Base-by-base conservation (phyloP, 1,284 basidiomycete genomes). In the Marasmius fiardii region DNA sequence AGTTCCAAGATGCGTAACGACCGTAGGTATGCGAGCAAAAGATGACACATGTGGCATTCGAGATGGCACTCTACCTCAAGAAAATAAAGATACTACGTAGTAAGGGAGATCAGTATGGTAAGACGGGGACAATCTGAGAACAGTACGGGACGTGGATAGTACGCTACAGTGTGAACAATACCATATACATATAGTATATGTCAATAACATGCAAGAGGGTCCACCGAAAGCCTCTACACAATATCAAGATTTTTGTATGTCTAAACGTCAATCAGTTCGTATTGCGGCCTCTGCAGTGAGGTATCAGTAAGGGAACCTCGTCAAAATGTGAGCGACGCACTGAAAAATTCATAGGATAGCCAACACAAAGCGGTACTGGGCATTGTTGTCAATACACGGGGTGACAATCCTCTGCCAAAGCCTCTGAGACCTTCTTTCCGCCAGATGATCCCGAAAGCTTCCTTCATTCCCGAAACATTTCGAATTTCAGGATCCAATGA, bases 351-450 rank as follows among this genome's bases (percentile, higher is more conserved):
- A 68, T 96, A 96, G 51, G 90, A 93, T 69, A 98, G 77, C 96
- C 97, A 99, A 74, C 93, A 97, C 51, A 99, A 80, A 6, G 97
- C 97, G 57, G 97, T 98, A 67, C 92, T 95, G 8, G 97, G 97
- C 86, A 98, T 94, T 61, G 93, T 93, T 10, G 96, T 97, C 67
- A 99, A 75, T 48, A 99, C 88, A 49, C 97, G 83, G 5, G 97
- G 97, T 52, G 92, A 81, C 65, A 99, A 77, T 24, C 97, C 97
- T 63, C 97, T 81, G 51, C 79, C 75, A 67, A 99, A 94, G 0
- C 97, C 97, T 65, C 79, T 88, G 45, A 89, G 52, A 5, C 96
- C 97, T 63, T 98, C 93, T 61, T 90, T 78, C 63, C 75, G 74
- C 82, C 90, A 90, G 58, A 99, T 97, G 61, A 99, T 89, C 65